Percentiles rank a stretch among this genome's conserved stretches.
Conservation (phyloP, 2,329 filamentous ascomycete genomes). For the Nemania bipapillata region DNA sequence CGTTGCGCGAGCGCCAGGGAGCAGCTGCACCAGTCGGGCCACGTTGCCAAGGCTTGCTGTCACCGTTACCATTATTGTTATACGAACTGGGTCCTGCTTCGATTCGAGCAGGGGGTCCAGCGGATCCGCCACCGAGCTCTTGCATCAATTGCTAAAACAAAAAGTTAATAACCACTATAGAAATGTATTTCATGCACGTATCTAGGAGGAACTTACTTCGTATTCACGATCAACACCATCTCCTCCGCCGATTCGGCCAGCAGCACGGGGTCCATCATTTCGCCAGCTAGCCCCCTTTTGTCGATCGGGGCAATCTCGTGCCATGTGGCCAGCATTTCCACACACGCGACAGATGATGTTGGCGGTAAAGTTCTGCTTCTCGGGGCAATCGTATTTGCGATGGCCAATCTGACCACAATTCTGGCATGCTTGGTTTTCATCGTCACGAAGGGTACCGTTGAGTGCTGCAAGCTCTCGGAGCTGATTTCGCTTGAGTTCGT, state of each 20-base stretch:
- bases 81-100: slow-evolving; percentile 80
- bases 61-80: slow-evolving; percentile 62
- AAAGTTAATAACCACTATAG: slow-evolving; percentile 55
- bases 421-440: slow-evolving; percentile 99
- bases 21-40: slow-evolving; percentile 85
- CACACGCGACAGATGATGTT: slow-evolving; percentile 99
- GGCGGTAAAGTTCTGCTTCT: slow-evolving; percentile 98
- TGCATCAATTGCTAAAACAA: slow-evolving; percentile 87
- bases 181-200: not conserved
- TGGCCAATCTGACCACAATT: slow-evolving; percentile 99
- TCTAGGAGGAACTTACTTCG: slow-evolving; percentile 72
- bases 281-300: slow-evolving; percentile 92
- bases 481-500: slow-evolving; percentile 98
- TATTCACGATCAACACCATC: slow-evolving; percentile 94
- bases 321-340: slow-evolving; percentile 98
- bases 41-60: slow-evolving; percentile 87
- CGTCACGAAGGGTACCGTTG: slow-evolving; percentile 98
- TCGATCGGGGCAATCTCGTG: slow-evolving; percentile 94
- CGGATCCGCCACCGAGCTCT: slow-evolving; percentile 84
- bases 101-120: slow-evolving; percentile 78
- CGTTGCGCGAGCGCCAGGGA: slow-evolving; percentile 75
- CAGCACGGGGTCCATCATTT: slow-evolving; percentile 71
- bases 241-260: slow-evolving; percentile 76
- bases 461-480: slow-evolving; percentile 96
- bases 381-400: slow-evolving; percentile 97